phyloP scores from a whole-genome alignment of 305 asterid species.

The Fraxinus paxiana region DNA sequence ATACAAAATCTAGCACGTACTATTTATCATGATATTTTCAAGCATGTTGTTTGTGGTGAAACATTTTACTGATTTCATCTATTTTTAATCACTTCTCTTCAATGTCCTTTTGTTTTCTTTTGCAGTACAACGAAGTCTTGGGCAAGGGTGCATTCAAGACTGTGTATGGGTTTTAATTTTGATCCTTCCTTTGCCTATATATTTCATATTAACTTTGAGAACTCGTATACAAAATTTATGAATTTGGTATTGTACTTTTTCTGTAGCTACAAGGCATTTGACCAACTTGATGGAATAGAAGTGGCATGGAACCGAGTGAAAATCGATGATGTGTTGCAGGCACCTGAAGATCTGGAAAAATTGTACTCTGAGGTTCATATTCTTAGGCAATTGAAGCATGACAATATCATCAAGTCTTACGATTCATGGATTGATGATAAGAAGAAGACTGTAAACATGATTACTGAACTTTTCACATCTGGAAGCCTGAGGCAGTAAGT shows the following conservation, averaged over 20 bases:
- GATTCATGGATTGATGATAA: slow-evolving; percentile 79
- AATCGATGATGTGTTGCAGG: slow-evolving; percentile 47
- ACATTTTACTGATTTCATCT: background rate
- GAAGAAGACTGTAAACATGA: slow-evolving; percentile 81
- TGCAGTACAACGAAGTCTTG: slow-evolving; percentile 65
- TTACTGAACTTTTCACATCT: slow-evolving; percentile 87
- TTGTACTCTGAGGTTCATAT: slow-evolving; percentile 74
- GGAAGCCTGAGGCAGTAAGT: slow-evolving; percentile 91
- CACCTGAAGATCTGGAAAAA: slow-evolving; percentile 60
- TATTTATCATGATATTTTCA: background rate
- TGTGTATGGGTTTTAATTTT: slow-evolving; percentile 47
- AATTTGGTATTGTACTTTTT: background rate
- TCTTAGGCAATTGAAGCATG: slow-evolving; percentile 65
- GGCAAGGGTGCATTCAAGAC: slow-evolving; percentile 89
- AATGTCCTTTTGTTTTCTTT: slow-evolving; percentile 18
- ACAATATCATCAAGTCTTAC: slow-evolving; percentile 61
- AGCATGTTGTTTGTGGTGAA: background rate
- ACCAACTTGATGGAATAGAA: slow-evolving; percentile 75
- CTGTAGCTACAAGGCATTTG: slow-evolving; percentile 74
- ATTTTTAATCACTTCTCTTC: slow-evolving; percentile 11
- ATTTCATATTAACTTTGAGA: background rate
- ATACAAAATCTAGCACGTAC: background rate
- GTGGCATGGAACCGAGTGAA: slow-evolving; percentile 85
- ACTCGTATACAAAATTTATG: background rate
- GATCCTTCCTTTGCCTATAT: background rate